Evolutionary conservation across 352 stramenopile genomes (phyloP).

Genomic region (Plasmopara halstedii): DNA sequence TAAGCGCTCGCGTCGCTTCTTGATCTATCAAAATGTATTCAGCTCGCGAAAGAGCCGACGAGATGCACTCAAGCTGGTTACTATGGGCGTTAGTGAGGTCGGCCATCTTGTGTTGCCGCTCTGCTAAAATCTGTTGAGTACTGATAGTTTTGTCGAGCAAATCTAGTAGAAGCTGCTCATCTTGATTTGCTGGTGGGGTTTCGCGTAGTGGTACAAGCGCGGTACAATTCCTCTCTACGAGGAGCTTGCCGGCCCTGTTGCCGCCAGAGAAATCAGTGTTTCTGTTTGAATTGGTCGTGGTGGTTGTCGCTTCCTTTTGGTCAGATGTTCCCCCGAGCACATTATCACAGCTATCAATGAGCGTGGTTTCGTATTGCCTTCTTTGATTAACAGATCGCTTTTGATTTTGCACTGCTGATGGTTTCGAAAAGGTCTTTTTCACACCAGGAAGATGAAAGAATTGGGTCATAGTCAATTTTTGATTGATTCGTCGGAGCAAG

Average conservation of each 20-base stretch:
- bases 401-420: slow-evolving; percentile 1
- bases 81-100: slow-evolving; percentile 56
- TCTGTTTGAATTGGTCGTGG: neutral
- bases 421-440: neutral
- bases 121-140: slow-evolving; percentile 68
- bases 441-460: slow-evolving; percentile 20
- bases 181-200: slow-evolving; percentile 41
- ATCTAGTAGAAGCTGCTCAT: slow-evolving; percentile 66
- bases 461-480: slow-evolving; percentile 15
- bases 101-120: slow-evolving; percentile 68
- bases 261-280: slow-evolving; percentile 1
- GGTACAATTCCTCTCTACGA: slow-evolving; percentile 13
- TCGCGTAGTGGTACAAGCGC: slow-evolving; percentile 18
- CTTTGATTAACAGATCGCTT: slow-evolving; percentile 8
- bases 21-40: slow-evolving; percentile 50
- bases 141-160: slow-evolving; percentile 72
- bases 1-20: slow-evolving; percentile 2
- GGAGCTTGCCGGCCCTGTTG: neutral
- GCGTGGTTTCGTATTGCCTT: slow-evolving; percentile 8
- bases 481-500: slow-evolving; percentile 38
- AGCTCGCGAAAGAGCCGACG: slow-evolving; percentile 58
- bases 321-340: neutral
- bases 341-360: neutral
- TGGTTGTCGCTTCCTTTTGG: neutral
- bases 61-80: slow-evolving; percentile 56